These are phyloP conservation scores for Chaetoscypha palmicola DNA, from an alignment of 2,329 filamentous ascomycete genomes.

Conservation along the genomic window DNA sequence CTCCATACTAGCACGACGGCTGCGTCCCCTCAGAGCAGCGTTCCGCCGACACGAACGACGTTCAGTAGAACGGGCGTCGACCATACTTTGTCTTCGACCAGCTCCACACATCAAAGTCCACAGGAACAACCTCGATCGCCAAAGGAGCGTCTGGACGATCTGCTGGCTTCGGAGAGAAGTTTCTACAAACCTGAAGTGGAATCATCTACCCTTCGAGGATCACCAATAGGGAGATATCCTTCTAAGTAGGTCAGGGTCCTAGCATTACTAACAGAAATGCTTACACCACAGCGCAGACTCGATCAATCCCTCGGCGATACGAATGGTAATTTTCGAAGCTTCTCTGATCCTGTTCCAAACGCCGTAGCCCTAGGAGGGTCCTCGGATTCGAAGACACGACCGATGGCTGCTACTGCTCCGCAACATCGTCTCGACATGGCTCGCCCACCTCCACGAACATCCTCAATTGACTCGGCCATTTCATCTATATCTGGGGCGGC, in stretches of 20 bases:
- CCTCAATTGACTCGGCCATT: conserved; percentile 89
- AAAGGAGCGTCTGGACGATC: conserved; percentile 31
- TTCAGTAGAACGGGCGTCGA: conserved; percentile 22
- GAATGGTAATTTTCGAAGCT: conserved; percentile 30
- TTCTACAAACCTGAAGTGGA: conserved; percentile 27
- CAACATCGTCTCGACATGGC: conserved; percentile 27
- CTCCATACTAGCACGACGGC: conserved; percentile 29
- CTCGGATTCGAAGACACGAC: conserved; percentile 16
- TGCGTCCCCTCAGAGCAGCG: conserved; percentile 25
- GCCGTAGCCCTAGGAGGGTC: conserved; percentile 21
- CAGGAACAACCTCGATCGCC: conserved; percentile 27
- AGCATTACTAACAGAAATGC: background rate
- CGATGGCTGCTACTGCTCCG: conserved; percentile 26
- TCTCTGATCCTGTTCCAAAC: conserved; percentile 28
- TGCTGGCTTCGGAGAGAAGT: conserved; percentile 30
- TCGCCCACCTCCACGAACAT: conserved; percentile 55
- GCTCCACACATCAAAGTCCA: conserved; percentile 12
- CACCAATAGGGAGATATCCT: conserved; percentile 14
- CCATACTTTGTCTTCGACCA: conserved; percentile 17
- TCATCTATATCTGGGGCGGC: conserved; percentile 63
- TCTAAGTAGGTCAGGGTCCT: conserved; percentile 17
- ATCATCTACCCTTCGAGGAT: conserved; percentile 16
- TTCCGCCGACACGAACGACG: conserved; percentile 27
- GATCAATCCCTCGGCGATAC: conserved; percentile 20
- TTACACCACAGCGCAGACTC: conserved; percentile 16